Conservation (phyloP, 768 basidiomycete genomes). For the Tylopilus felleus region DNA sequence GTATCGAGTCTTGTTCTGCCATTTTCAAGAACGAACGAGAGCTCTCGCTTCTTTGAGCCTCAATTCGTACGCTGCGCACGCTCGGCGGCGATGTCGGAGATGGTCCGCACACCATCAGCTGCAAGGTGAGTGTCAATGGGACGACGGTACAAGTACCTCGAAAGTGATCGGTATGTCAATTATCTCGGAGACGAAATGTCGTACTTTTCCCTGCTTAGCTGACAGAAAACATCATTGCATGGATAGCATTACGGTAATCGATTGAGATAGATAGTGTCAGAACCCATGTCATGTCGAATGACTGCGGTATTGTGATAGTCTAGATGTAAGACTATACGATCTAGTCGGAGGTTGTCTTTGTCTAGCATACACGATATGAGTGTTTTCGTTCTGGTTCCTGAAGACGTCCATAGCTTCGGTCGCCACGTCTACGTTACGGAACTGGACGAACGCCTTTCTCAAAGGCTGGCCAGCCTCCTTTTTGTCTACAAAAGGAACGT, state of each 20-base stretch:
- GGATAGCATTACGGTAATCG: conserved; percentile 2
- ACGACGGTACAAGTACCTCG: no score
- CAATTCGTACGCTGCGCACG: no score
- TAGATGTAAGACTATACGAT: conserved; percentile 15
- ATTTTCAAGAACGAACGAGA: no score
- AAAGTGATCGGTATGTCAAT: no score
- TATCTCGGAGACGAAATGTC: not conserved
- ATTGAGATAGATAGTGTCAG: not conserved
- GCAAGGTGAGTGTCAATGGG: no score
- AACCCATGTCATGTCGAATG: not conserved
- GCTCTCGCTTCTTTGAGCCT: no score
- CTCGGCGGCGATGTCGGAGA: no score
- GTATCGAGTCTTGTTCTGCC: no score
- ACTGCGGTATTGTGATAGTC: conserved; percentile 12
- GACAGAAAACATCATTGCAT: not conserved
- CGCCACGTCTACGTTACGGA: conserved; percentile 43
- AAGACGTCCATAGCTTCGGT: conserved; percentile 45
- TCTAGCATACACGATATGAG: conserved; percentile 17
- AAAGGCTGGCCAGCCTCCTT: conserved; percentile 28
- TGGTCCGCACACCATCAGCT: no score
- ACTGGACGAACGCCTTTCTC: conserved; percentile 53
- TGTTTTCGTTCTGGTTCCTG: conserved; percentile 18
- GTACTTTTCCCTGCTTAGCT: not conserved
- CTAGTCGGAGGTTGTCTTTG: conserved; percentile 8
- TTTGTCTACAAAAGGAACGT: conserved; percentile 25